These are phyloP conservation scores for Pythium periplocum DNA, from an alignment of 352 stramenopile species.

Conservation along the genomic window DNA sequence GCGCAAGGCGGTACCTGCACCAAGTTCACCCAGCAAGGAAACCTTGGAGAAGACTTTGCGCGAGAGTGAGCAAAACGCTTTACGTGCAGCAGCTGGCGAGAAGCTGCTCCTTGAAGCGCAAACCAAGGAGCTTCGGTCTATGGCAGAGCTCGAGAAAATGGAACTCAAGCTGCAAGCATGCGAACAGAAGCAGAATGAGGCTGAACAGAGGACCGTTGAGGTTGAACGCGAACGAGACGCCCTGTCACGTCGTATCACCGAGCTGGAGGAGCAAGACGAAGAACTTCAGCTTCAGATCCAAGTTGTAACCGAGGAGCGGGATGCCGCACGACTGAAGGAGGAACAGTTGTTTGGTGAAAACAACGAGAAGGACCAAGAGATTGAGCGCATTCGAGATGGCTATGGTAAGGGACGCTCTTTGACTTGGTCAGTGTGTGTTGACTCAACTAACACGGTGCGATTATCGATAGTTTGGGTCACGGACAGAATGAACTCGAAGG, in stretches of 20 bases:
- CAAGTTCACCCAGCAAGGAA: constrained; percentile 12
- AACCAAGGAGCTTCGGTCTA: constrained; percentile 60
- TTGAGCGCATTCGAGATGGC: constrained; percentile 81
- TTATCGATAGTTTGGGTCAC: constrained; percentile 74
- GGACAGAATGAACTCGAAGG: constrained; percentile 86
- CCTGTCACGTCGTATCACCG: constrained; percentile 36
- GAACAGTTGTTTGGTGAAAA: constrained; percentile 79
- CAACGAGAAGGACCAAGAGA: constrained; percentile 85
- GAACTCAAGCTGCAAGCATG: constrained; percentile 48
- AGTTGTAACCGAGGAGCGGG: constrained; percentile 78
- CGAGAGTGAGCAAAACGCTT: no score
- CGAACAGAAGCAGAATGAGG: constrained; percentile 38
- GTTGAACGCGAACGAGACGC: constrained; percentile 31
- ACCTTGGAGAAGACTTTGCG: no score
- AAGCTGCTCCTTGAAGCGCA: constrained; percentile 61
- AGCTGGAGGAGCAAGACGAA: constrained; percentile 69
- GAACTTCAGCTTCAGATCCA: constrained; percentile 77
- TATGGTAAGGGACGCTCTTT: constrained; percentile 41
- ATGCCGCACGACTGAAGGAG: constrained; percentile 77
- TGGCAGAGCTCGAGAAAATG: constrained; percentile 69
- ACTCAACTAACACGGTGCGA: not conserved
- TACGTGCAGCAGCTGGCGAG: constrained; percentile 22
- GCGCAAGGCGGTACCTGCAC: constrained; percentile 21
- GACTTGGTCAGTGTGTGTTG: no score
- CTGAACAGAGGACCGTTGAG: constrained; percentile 20